A percentile compares a stretch with the other conserved stretches of the same genome.
Conservation (phyloP, 148 eudicot species). For the Camellia japonica region DNA sequence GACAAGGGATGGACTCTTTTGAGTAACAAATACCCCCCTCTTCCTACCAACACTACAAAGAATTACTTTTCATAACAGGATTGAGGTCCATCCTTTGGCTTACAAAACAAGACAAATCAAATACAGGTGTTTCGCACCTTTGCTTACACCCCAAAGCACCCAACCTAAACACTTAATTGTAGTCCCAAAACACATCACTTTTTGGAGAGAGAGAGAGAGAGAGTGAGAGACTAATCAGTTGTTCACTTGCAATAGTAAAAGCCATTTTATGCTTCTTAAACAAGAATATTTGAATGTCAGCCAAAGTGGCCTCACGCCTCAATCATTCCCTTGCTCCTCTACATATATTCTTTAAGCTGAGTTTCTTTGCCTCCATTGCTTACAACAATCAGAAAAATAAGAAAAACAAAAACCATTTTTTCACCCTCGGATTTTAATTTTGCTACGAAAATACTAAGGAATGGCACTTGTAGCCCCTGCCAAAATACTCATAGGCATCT, state of each 20-base stretch:
- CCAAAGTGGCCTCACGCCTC: conserved; percentile 38
- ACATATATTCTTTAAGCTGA: conserved; percentile 25
- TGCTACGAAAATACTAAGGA: neutral
- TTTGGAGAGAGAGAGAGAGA: conserved; percentile 11
- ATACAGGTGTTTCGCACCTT: conserved; percentile 45
- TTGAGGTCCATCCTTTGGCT: conserved; percentile 34
- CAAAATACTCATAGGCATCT: conserved; percentile 61
- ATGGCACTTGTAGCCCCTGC: conserved; percentile 42
- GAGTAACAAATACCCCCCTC: conserved; percentile 18
- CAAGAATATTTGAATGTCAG: conserved; percentile 45
- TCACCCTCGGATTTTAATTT: too few species aligned
- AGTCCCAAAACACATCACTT: conserved; percentile 16
- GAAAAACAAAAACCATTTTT: neutral
- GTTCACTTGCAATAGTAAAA: conserved; percentile 16
- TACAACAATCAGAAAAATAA: conserved; percentile 13
- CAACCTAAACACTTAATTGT: conserved; percentile 38
- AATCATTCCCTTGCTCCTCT: conserved; percentile 22
- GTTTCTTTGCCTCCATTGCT: conserved; percentile 18
- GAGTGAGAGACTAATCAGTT: neutral
- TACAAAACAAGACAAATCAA: conserved; percentile 55
- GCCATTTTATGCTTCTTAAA: conserved; percentile 53
- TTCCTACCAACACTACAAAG: conserved; percentile 31
- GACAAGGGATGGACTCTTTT: conserved; percentile 15
- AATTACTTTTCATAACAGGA: conserved; percentile 14
- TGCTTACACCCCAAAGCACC: conserved; percentile 85